phyloP scores from a whole-genome alignment of 1,284 basidiomycete species.

The Sporisorium exsertum region DNA sequence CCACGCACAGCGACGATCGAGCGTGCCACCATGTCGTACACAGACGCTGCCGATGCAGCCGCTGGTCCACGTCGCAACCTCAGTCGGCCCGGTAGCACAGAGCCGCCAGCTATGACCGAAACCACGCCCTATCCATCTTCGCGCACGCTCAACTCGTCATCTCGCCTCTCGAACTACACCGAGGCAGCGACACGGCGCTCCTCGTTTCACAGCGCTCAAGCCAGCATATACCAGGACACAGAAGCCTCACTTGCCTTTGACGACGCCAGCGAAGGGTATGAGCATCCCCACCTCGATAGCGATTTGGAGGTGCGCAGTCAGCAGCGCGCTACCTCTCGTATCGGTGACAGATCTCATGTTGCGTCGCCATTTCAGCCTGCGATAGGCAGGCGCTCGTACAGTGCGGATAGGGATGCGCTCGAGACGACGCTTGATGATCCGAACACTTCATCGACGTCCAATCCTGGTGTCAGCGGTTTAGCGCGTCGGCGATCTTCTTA shows the following conservation, averaged over 20 bases:
- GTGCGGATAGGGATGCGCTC: neutral
- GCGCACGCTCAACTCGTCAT: conserved; percentile 31
- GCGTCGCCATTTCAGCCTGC: conserved; percentile 14
- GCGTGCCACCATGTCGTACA: conserved; percentile 12
- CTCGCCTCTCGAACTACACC: conserved; percentile 32
- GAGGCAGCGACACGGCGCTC: conserved; percentile 34
- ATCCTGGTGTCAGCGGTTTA: neutral
- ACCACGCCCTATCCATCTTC: conserved; percentile 12
- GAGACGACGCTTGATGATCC: conserved; percentile 23
- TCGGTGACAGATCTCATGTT: conserved; percentile 18
- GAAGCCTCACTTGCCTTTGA: conserved; percentile 27
- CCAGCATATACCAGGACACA: conserved; percentile 39
- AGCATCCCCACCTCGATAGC: conserved; percentile 26
- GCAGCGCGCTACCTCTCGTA: conserved; percentile 7
- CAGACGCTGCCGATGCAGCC: conserved; percentile 6
- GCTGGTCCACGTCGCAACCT: neutral
- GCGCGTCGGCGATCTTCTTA: conserved; percentile 15
- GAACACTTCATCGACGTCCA: neutral
- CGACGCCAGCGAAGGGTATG: conserved; percentile 15
- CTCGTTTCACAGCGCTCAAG: conserved; percentile 35
- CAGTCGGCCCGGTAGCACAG: conserved; percentile 10
- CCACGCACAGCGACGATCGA: neutral
- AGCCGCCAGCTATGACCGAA: conserved; percentile 7
- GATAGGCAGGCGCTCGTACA: conserved; percentile 10
- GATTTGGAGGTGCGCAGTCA: conserved; percentile 23